Conservation (phyloP, 257 asterid species). For the Scutellaria minor region DNA sequence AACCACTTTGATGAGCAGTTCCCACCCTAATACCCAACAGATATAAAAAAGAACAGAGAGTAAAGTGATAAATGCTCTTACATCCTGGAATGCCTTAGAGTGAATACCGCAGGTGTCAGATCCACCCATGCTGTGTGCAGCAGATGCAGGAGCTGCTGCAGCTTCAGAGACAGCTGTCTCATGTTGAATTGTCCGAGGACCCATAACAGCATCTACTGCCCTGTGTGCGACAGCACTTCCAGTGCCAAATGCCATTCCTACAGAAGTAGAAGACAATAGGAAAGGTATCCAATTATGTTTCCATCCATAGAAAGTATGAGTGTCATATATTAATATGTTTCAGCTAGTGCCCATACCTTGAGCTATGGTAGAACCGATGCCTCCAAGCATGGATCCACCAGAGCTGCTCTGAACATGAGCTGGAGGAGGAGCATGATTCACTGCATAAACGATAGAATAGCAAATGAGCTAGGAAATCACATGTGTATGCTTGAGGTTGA, state of each 20-base stretch:
- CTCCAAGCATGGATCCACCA: slow-evolving; percentile 70
- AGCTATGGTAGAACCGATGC: slow-evolving; percentile 75
- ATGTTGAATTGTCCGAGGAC: slow-evolving; percentile 86
- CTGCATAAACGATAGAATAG: slow-evolving; percentile 40
- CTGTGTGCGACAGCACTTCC: slow-evolving; percentile 94
- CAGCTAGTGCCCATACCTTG: slow-evolving; percentile 51
- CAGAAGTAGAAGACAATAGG: background rate
- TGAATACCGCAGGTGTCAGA: slow-evolving; percentile 72
- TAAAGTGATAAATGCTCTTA: slow-evolving; percentile 41
- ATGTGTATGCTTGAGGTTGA: background rate
- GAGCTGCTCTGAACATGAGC: slow-evolving; percentile 63
- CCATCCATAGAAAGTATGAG: background rate
- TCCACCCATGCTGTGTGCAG: slow-evolving; percentile 50
- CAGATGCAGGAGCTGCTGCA: slow-evolving; percentile 51
- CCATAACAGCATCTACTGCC: slow-evolving; percentile 86
- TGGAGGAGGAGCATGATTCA: slow-evolving; percentile 75
- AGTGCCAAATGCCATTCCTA: slow-evolving; percentile 89
- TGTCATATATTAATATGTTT: background rate
- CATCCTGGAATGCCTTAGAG: slow-evolving; percentile 86
- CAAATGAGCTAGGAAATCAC: slow-evolving; percentile 17
- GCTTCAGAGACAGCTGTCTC: slow-evolving; percentile 72
- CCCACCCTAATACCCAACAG: background rate
- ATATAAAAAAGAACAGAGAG: background rate
- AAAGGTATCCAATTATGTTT: background rate
- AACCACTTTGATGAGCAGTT: background rate